Base-by-base conservation (phyloP, 73 alveolate species). In the Tetrahymena elliotti region DNA sequence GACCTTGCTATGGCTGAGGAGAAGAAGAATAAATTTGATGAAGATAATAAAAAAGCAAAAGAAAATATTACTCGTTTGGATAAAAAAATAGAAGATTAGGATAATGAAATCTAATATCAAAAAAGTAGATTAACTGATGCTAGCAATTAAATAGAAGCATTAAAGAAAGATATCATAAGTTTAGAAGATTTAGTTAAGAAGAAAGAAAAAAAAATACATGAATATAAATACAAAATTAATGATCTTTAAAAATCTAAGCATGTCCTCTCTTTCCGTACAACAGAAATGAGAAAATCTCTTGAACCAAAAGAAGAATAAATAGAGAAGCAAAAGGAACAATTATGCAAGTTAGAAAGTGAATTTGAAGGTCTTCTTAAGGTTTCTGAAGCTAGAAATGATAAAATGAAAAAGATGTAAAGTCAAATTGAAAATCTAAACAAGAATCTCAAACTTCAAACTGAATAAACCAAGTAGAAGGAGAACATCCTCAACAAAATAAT, bases 251-350 rank as follows among this genome's bases (percentile, higher is more conserved):
- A 98, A 93, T 93, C 98, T 47, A 98, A 98, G 96, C 98, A 98
- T 93, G 99, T 98, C 11, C 98, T 97, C 18, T 97, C 99, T 47
- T 98, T 96, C 93, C 94, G 98, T 92, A 97, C 99, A 18, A 98
- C 98, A 18, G 99, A 98, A 95, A 98, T 98, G 98, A 93, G 97
- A 53, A 98, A 97, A 37, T 94, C 96, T 38, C 94, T 98, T 27
- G 98, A 97, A 93, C 99, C 99, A 9, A 98, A 98, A 84, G 99
- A 98, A 94, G 95, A 93, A 12, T 94, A 97, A 94, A 98, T 98
- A 83, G 98, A 96, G 83, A 93, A 93, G 84, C 96, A 97, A 34
- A 97, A 98, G 83, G 98, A 98, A 41, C 96, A 97, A 83, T 84
- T 97, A 39, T 96, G 97, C 83, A 97, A 97, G 54, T 93, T 97